Percentiles rank a stretch among this genome's conserved stretches.
These are phyloP conservation scores for Clausena lansium DNA, from an alignment of 345 rosid species.

Conservation along the genomic window DNA sequence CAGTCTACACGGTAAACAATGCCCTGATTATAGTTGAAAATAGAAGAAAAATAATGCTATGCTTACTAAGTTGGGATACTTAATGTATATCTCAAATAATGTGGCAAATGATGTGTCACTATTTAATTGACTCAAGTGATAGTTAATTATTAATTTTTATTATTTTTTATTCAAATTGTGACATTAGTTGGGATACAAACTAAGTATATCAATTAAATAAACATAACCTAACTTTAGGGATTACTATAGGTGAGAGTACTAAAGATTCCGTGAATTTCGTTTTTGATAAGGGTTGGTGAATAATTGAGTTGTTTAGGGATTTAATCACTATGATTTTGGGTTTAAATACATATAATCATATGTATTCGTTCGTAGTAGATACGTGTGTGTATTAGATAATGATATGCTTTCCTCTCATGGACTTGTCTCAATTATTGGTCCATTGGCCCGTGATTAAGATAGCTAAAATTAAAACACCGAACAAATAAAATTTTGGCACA, in stretches of 20 bases:
- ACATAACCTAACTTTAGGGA: too few species aligned
- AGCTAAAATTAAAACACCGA: background rate
- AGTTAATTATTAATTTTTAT: too few species aligned
- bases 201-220: too few species aligned
- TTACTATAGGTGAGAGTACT: too few species aligned
- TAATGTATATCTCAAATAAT: too few species aligned
- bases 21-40: background rate
- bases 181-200: too few species aligned
- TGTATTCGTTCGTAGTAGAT: too few species aligned
- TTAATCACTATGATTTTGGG: conserved; percentile 2
- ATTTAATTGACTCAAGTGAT: too few species aligned
- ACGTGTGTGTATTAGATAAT: too few species aligned
- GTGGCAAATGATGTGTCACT: too few species aligned
- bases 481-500: conserved; percentile 6
- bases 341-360: background rate
- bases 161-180: too few species aligned
- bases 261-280: background rate
- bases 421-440: background rate
- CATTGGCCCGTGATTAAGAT: background rate
- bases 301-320: background rate
- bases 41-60: background rate
- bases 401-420: conserved; percentile 2
- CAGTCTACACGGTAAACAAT: background rate
- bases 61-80: too few species aligned
- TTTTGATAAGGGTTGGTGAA: background rate